A percentile compares a stretch with the other conserved stretches of the same genome.
These are phyloP conservation scores for Vachellia collinsii DNA, from an alignment of 306 rosid species.

Conservation along the genomic window DNA sequence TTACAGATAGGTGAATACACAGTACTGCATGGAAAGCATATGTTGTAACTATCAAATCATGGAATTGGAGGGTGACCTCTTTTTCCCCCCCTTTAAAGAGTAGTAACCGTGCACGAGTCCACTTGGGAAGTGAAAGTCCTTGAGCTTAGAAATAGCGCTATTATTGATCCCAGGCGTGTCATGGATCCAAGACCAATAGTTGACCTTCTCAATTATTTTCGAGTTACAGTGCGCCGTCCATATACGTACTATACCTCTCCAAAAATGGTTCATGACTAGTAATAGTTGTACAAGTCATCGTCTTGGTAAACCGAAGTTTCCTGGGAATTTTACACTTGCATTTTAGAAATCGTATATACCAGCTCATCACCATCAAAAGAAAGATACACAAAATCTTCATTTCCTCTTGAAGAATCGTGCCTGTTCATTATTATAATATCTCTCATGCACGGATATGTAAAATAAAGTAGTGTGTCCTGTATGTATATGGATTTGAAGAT, in stretches of 20 bases:
- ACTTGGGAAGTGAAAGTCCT: constrained; percentile 48
- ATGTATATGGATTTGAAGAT: background rate
- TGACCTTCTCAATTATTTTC: background rate
- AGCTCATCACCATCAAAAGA: background rate
- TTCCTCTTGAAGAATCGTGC: background rate
- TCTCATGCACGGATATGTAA: background rate
- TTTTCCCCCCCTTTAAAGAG: background rate
- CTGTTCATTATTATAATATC: background rate
- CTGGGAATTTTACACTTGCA: constrained; percentile 3
- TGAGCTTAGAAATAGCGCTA: constrained; percentile 41
- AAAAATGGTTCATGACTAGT: background rate
- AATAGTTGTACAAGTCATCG: background rate
- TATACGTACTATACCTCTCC: background rate
- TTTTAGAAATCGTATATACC: background rate
- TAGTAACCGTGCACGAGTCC: constrained; percentile 30
- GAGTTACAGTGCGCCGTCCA: background rate
- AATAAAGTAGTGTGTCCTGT: background rate
- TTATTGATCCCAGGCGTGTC: constrained; percentile 47
- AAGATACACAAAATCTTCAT: background rate
- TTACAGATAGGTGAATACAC: background rate
- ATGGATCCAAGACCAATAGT: constrained; percentile 35
- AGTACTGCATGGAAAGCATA: background rate
- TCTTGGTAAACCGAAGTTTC: background rate
- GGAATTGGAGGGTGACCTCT: background rate
- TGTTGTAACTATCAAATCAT: background rate